A percentile compares a stretch with the other conserved stretches of the same genome.
phyloP scores from a whole-genome alignment of 495 filamentous ascomycete species.

The Talaromyces borbonicus region DNA sequence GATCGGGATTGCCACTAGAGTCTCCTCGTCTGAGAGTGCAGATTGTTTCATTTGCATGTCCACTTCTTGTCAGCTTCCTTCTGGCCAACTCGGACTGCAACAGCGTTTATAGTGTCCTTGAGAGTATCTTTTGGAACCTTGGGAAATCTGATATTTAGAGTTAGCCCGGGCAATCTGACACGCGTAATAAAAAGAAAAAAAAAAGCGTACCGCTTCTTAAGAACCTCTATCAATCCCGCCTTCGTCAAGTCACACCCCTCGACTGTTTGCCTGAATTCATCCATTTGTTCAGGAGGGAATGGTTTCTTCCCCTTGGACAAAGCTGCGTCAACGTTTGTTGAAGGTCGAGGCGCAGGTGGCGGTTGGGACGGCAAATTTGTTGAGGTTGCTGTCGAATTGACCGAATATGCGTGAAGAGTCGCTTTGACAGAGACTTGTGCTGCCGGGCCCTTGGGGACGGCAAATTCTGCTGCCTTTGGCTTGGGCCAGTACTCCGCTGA shows the following conservation, averaged over 20 bases:
- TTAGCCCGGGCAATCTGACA: not conserved
- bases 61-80: conserved; percentile 57
- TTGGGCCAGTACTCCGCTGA: conserved; percentile 70
- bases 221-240: conserved; percentile 59
- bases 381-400: conserved; percentile 9
- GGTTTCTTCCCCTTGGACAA: conserved; percentile 23
- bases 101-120: conserved; percentile 57
- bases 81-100: conserved; percentile 57
- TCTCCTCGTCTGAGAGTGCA: not conserved
- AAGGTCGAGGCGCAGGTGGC: conserved; percentile 7
- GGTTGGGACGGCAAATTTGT: conserved; percentile 7
- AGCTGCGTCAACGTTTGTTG: not conserved
- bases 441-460: conserved; percentile 7
- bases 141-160: conserved; percentile 43
- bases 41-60: conserved; percentile 30
- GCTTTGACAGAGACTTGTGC: conserved; percentile 10
- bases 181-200: not conserved
- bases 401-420: conserved; percentile 19
- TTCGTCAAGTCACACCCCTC: conserved; percentile 66
- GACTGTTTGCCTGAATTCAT: conserved; percentile 63
- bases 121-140: conserved; percentile 62
- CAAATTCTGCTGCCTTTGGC: conserved; percentile 19
- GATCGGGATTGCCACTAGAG: too few relatives aligned
- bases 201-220: conserved; percentile 58
- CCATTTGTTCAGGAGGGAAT: conserved; percentile 50